Evolutionary conservation across 768 basidiomycete genomes (phyloP).

Genomic region (Auriscalpium vulgare): DNA sequence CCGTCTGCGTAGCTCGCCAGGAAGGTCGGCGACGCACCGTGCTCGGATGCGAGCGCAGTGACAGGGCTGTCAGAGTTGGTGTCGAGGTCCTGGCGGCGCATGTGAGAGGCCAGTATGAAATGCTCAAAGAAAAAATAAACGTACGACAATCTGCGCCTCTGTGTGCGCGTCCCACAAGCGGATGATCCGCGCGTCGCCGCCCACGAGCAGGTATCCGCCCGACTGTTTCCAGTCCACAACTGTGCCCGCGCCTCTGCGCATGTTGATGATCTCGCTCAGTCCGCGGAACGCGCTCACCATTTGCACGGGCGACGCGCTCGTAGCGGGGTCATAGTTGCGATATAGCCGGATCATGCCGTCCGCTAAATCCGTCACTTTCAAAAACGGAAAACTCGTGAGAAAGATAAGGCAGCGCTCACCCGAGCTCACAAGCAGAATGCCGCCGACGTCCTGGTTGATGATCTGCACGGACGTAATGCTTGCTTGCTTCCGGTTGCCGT

Average conservation of each 20-base stretch:
- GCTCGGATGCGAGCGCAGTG: conserved; percentile 77
- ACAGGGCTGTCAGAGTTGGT: conserved; percentile 88
- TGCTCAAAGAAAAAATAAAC: conserved; percentile 19
- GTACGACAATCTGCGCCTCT: conserved; percentile 67
- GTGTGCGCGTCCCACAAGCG: conserved; percentile 94
- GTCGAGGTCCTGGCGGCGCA: conserved; percentile 60
- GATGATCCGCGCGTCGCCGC: conserved; percentile 85
- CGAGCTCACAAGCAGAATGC: conserved; percentile 81
- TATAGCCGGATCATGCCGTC: conserved; percentile 90
- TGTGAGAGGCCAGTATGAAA: neutral
- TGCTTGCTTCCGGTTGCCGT: conserved; percentile 77
- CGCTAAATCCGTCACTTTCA: conserved; percentile 37
- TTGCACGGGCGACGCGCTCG: conserved; percentile 68
- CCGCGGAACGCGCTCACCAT: conserved; percentile 94
- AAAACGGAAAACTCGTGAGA: neutral
- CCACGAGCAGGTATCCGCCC: conserved; percentile 77
- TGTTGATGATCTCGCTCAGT: conserved; percentile 66
- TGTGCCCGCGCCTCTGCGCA: conserved; percentile 75
- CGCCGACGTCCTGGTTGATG: conserved; percentile 93
- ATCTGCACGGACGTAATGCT: conserved; percentile 84
- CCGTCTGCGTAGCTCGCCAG: conserved; percentile 92
- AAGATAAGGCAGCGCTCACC: conserved; percentile 37
- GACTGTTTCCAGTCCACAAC: conserved; percentile 92
- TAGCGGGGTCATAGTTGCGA: conserved; percentile 78
- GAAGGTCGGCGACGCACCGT: conserved; percentile 69